Base-by-base conservation (phyloP, 345 rosid genomes). In the Schrenkiella parvula region DNA sequence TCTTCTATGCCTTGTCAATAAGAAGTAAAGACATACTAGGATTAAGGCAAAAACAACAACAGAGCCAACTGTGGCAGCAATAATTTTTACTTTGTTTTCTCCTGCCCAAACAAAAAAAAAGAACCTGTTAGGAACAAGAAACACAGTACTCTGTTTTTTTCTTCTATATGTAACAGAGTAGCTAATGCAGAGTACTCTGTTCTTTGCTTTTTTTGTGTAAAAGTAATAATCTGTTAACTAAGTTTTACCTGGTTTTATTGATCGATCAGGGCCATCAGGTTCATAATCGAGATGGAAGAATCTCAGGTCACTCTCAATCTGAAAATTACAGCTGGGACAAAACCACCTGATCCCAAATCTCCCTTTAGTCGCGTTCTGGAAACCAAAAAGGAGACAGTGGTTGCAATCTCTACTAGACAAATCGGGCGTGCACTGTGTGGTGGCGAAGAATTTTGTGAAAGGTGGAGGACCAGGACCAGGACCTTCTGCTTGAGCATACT, bases 401-500 rank as follows among this genome's bases (percentile, higher is more conserved):
- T 55, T 55, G 18, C 77, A 73, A 2, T 73, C 41, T 46, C 46
- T 55, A 25, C 18, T 25, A 44, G 71, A 64, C 58, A 73, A 64
- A 55, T 73, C 71, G 4, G 57, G 50, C 2, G 71, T 64, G 52
- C 77, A 73, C 31, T 64, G 57, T 2, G n/a, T 29, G n/a, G 57
- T 6, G 1, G 71, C 71, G 0, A 54, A 73, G 58, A 64, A 44
- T 64, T 13, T 73, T 2, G 13, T 25, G 34, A 55, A 17, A 64
- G 48, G 3, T 4, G 35, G 8, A 57, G 58, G 1, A n/a, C 51
- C 62, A 32, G 14, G 41, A 56, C 59, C 66, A 64, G 14, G 55
- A 56, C 71, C 66, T 9, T 46, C 6, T 44, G 59, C 77, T 46
- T 73, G 65, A 55, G 58, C 66, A 64, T 73, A 73, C 57, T 73